Percentiles rank a stretch among this genome's conserved stretches.
Evolutionary conservation across 1,284 basidiomycete species (phyloP).

Genomic region (Tylopilus orsonianus): DNA sequence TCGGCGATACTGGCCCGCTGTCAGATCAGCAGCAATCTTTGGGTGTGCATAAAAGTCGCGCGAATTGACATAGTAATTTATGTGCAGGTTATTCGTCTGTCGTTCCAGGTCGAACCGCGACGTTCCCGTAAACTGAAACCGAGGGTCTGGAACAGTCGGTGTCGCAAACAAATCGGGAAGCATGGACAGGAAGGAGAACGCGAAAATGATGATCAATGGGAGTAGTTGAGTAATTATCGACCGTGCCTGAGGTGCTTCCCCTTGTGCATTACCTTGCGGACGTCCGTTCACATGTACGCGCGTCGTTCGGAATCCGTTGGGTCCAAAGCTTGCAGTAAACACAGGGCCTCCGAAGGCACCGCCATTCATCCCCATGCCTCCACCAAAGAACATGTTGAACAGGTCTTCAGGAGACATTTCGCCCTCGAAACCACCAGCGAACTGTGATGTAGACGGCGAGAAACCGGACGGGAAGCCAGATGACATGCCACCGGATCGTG

Average conservation of each 20-base stretch:
- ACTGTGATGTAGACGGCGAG: conserved; percentile 41
- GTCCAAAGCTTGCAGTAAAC: conserved; percentile 77
- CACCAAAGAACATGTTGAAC: conserved; percentile 98
- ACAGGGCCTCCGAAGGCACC: conserved; percentile 51
- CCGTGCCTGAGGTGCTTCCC: conserved; percentile 46
- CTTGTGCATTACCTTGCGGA: conserved; percentile 35
- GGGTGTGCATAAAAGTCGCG: conserved; percentile 79
- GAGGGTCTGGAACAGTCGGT: conserved; percentile 73
- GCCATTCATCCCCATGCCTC: conserved; percentile 46
- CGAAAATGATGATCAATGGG: conserved; percentile 82
- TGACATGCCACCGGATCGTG: conserved; percentile 69
- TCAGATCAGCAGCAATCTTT: conserved; percentile 67
- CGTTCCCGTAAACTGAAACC: conserved; percentile 70
- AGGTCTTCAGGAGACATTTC: conserved; percentile 95
- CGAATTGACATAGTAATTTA: conserved; percentile 87
- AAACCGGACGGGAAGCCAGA: conserved; percentile 56
- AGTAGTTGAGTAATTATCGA: conserved; percentile 81
- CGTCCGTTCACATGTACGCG: conserved; percentile 46
- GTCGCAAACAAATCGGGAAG: conserved; percentile 76
- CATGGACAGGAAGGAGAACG: conserved; percentile 83
- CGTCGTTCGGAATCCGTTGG: conserved; percentile 72
- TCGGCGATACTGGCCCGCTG: conserved; percentile 44
- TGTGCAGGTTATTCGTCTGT: conserved; percentile 63
- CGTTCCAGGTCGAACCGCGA: conserved; percentile 63
- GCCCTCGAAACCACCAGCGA: conserved; percentile 65